Evolutionary conservation across 768 basidiomycete species (phyloP).

Genomic region (Pleurotus eryngii): DNA sequence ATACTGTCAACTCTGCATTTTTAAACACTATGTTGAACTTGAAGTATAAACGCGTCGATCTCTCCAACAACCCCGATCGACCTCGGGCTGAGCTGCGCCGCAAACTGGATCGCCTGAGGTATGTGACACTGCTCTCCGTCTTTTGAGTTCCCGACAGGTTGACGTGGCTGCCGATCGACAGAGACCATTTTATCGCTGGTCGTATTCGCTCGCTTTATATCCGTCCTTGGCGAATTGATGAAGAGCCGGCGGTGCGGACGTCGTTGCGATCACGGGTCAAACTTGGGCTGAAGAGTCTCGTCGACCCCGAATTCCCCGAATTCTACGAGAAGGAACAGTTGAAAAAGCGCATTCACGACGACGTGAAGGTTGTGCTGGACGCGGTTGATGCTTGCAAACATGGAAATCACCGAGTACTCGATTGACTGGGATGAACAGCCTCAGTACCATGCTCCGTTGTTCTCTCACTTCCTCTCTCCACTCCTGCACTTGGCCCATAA

Average conservation of each 20-base stretch:
- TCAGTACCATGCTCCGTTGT: slow-evolving; percentile 33
- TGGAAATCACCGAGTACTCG: slow-evolving; percentile 29
- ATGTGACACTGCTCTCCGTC: slow-evolving; percentile 9
- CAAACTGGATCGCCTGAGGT: slow-evolving; percentile 26
- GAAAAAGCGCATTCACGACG: slow-evolving; percentile 33
- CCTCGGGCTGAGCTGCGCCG: slow-evolving; percentile 22
- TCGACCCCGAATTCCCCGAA: slow-evolving; percentile 27
- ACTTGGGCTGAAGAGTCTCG: slow-evolving; percentile 16
- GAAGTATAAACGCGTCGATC: slow-evolving; percentile 18
- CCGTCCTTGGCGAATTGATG: slow-evolving; percentile 37
- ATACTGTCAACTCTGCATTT: slow-evolving; percentile 24
- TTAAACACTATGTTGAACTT: slow-evolving; percentile 22
- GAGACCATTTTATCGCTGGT: slow-evolving; percentile 20
- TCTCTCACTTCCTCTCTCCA: slow-evolving; percentile 33
- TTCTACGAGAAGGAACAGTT: slow-evolving; percentile 29
- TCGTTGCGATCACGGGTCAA: slow-evolving; percentile 17
- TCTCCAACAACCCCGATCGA: slow-evolving; percentile 20
- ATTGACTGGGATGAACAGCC: slow-evolving; percentile 37
- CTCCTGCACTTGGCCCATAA: slow-evolving; percentile 30
- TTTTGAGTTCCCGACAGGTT: background rate
- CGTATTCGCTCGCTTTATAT: slow-evolving; percentile 31
- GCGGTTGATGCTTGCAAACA: slow-evolving; percentile 29
- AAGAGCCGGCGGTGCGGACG: slow-evolving; percentile 27
- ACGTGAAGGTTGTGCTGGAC: slow-evolving; percentile 28
- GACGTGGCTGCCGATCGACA: slow-evolving; percentile 6